Conservation (phyloP, 805 yeast genomes). For the Candida multigemmis region DNA sequence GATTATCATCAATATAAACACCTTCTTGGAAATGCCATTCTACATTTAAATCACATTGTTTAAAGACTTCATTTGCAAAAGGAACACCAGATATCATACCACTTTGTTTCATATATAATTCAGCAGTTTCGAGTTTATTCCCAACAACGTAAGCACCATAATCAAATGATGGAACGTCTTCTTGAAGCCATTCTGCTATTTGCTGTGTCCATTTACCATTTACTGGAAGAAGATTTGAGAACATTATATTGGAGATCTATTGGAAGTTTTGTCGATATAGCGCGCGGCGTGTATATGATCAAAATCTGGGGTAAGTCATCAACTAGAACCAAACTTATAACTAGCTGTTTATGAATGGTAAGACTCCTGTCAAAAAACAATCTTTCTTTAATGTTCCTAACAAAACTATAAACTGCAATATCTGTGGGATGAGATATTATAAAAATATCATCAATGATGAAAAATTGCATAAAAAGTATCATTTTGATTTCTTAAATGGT, state of each 20-base stretch:
- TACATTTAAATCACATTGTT: conserved; percentile 61
- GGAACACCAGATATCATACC: conserved; percentile 85
- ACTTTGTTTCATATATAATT: conserved; percentile 68
- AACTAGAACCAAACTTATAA: too few species aligned
- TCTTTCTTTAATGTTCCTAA: too few species aligned
- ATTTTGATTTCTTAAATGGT: conserved; percentile 40
- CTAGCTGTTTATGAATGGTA: too few species aligned
- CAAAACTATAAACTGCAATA: conserved; percentile 25
- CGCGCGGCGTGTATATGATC: too few species aligned
- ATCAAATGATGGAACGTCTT: conserved; percentile 91
- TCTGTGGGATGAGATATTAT: conserved; percentile 48
- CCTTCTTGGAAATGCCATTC: conserved; percentile 79
- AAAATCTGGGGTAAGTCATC: too few species aligned
- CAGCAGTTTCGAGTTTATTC: conserved; percentile 56
- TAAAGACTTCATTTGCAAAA: conserved; percentile 77
- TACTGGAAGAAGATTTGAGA: conserved; percentile 56
- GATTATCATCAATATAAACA: conserved; percentile 26
- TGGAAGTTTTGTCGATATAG: conserved; percentile 1
- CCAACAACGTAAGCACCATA: conserved; percentile 97
- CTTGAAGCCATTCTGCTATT: conserved; percentile 67
- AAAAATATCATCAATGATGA: conserved; percentile 31
- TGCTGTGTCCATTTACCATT: conserved; percentile 78
- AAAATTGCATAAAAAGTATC: conserved; percentile 44
- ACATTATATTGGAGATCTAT: too few species aligned
- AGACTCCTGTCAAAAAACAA: too few species aligned